Evolutionary conservation across 768 basidiomycete genomes (phyloP).

Genomic region (Pilatotrama ljubarskyi): DNA sequence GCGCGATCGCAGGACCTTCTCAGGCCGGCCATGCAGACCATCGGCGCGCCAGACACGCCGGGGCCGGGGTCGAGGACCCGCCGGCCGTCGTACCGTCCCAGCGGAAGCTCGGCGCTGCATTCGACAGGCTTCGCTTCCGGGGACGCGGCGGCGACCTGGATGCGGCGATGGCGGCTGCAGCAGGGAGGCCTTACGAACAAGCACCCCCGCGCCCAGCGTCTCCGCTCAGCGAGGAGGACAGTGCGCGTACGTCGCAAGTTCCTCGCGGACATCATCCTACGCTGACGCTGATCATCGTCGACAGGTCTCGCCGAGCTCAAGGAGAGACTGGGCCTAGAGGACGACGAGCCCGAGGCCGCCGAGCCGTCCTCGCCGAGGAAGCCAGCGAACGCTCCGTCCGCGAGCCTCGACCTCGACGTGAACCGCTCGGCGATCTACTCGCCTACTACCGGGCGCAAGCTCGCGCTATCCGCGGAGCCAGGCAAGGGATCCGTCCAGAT

Average conservation of each 20-base stretch:
- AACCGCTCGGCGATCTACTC: constrained; percentile 15
- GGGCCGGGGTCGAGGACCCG: not conserved
- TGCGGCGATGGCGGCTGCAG: not conserved
- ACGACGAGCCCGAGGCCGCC: not conserved
- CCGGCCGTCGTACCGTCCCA: constrained; percentile 6
- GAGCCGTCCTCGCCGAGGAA: too few species aligned
- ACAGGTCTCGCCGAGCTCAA: not conserved
- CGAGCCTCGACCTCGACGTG: not conserved
- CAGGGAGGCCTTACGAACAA: not conserved
- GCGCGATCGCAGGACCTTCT: not conserved
- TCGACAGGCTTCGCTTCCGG: constrained; percentile 9
- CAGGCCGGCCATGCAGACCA: not conserved
- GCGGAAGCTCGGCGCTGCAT: constrained; percentile 8
- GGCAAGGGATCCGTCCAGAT: not conserved
- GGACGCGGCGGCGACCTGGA: not conserved
- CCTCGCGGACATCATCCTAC: not conserved
- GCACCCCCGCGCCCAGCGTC: not conserved
- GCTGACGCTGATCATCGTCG: not conserved
- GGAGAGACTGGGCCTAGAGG: not conserved
- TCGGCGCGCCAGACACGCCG: not conserved
- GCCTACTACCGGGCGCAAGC: constrained; percentile 15
- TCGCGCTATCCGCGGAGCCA: not conserved
- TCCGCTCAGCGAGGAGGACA: constrained; percentile 1
- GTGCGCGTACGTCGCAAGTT: not conserved
- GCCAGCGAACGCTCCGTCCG: not conserved